Percentiles rank a stretch among this genome's conserved stretches.
Evolutionary conservation across 2,329 filamentous ascomycete species (phyloP).

Genomic region (Beauveria brongniartii): DNA sequence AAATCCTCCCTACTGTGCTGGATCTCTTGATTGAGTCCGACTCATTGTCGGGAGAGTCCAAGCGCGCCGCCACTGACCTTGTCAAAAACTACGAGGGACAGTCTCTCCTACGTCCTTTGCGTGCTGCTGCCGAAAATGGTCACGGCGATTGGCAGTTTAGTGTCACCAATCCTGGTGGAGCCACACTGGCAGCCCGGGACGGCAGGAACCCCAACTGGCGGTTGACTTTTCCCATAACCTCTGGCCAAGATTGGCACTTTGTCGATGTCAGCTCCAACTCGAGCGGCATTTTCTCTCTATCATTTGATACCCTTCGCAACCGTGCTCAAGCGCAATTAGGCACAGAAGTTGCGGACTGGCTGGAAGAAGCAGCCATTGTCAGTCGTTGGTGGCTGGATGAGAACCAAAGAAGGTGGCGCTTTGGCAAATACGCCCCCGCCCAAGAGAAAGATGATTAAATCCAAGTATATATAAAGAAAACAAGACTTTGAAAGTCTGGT

Average conservation of each 20-base stretch:
- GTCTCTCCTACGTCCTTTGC: constrained; percentile 24
- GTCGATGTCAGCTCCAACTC: constrained; percentile 4
- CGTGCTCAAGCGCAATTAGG: not conserved
- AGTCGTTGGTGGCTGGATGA: constrained; percentile 29
- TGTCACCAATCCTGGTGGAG: constrained; percentile 20
- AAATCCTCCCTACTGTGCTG: constrained; percentile 28
- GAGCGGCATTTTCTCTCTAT: constrained; percentile 4
- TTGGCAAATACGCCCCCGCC: constrained; percentile 14
- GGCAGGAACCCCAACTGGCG: constrained; percentile 16
- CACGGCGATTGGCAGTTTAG: constrained; percentile 22
- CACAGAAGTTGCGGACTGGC: constrained; percentile 9
- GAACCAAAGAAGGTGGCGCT: constrained; percentile 28
- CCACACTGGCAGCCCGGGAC: constrained; percentile 17
- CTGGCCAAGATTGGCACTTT: constrained; percentile 13
- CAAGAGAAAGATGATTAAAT: not conserved
- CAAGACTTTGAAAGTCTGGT: too few species aligned
- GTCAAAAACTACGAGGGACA: constrained; percentile 27
- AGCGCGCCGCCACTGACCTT: constrained; percentile 20
- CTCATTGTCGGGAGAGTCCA: constrained; percentile 22
- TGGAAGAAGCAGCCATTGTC: constrained; percentile 24
- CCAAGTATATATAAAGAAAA: not conserved
- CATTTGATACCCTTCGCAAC: constrained; percentile 5
- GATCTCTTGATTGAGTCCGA: constrained; percentile 26
- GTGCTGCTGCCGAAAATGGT: constrained; percentile 13
- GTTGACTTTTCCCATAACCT: constrained; percentile 18